phyloP scores from a whole-genome alignment of 768 basidiomycete genomes.

The Lactarius hatsudake region DNA sequence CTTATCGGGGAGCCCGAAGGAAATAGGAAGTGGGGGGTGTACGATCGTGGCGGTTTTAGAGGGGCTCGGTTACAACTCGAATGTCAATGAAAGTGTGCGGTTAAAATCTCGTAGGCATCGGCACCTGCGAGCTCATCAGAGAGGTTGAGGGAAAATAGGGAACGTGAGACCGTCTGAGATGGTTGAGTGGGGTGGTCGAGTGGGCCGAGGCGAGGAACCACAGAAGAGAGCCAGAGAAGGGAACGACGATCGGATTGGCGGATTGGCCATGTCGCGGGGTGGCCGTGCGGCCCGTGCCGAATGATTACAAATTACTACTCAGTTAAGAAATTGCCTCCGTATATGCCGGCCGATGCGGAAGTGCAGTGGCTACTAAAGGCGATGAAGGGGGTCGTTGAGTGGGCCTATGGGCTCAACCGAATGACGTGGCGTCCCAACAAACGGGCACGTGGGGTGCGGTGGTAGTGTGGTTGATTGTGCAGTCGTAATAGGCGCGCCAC shows the following conservation, averaged over 20 bases:
- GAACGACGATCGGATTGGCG: neutral
- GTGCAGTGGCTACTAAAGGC: neutral
- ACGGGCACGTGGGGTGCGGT: neutral
- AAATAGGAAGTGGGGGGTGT: too few species aligned
- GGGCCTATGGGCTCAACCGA: neutral
- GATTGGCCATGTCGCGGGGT: neutral
- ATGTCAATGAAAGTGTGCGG: too few species aligned
- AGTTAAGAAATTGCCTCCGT: neutral
- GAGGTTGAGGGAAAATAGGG: too few species aligned
- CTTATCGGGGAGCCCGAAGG: too few species aligned
- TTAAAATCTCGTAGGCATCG: too few species aligned
- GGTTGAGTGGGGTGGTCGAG: neutral
- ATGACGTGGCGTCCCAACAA: neutral
- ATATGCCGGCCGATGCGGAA: too few species aligned
- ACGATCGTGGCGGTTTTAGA: too few species aligned
- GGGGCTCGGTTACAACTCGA: too few species aligned
- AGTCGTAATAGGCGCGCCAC: neutral
- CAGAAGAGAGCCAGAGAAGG: neutral
- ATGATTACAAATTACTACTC: neutral
- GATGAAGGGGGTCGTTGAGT: neutral
- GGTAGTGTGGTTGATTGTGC: neutral
- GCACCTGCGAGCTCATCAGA: too few species aligned
- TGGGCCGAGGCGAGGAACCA: too few species aligned
- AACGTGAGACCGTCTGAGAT: too few species aligned
- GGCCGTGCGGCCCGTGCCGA: neutral